These are phyloP conservation scores for Plasmodium relictum DNA, from an alignment of 169 alveolate species.

Conservation along the genomic window DNA sequence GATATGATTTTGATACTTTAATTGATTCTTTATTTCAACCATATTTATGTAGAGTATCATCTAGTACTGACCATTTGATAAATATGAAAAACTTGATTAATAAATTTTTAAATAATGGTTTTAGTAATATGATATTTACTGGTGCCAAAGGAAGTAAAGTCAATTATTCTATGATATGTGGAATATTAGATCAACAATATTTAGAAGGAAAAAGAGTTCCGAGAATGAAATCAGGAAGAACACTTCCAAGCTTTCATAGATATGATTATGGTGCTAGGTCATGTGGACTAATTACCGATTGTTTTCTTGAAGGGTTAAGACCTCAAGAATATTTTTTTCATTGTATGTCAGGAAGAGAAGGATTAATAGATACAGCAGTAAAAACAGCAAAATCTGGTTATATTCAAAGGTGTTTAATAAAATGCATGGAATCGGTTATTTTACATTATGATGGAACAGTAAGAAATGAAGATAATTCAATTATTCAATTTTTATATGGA, in stretches of 20 bases:
- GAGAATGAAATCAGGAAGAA: constrained; percentile 94
- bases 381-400: constrained; percentile 98
- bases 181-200: constrained; percentile 96
- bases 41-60: constrained; percentile 81
- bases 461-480: constrained; percentile 96
- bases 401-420: constrained; percentile 97
- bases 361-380: constrained; percentile 99
- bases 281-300: constrained; percentile 97
- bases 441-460: constrained; percentile 98
- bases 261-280: constrained; percentile 97
- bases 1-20: constrained; percentile 54
- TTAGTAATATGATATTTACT: constrained; percentile 97
- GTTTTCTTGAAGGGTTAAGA: constrained; percentile 97
- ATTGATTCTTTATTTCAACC: constrained; percentile 82
- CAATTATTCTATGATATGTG: constrained; percentile 95
- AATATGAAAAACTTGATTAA: constrained; percentile 78
- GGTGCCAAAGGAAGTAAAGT: constrained; percentile 98
- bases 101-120: constrained; percentile 96
- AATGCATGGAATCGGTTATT: constrained; percentile 95
- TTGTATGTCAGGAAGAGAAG: constrained; percentile 99
- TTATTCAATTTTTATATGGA: constrained; percentile 97
- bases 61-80: constrained; percentile 73
- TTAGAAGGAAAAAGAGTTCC: constrained; percentile 98
- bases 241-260: constrained; percentile 95
- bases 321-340: constrained; percentile 99